Evolutionary conservation across 148 eudicot species (phyloP).

Genomic region (Silene uniflora): DNA sequence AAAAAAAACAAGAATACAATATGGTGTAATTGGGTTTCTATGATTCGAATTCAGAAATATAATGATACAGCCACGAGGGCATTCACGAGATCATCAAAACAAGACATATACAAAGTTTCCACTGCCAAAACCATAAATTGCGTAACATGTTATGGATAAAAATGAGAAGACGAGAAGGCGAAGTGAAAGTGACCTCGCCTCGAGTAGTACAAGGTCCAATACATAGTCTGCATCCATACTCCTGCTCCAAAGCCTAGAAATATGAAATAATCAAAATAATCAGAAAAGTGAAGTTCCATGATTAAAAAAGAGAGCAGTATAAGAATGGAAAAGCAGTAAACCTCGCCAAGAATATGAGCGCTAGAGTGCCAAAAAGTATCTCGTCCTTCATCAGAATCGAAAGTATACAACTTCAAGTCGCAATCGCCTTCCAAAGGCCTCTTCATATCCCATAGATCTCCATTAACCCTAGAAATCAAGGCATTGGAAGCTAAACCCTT

Average conservation of each 20-base stretch:
- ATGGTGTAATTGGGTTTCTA: too few relatives aligned
- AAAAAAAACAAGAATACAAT: too few relatives aligned
- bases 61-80: background rate
- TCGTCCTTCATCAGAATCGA: constrained; percentile 80
- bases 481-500: constrained; percentile 81
- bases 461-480: constrained; percentile 67
- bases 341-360: constrained; percentile 98
- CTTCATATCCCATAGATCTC: constrained; percentile 82
- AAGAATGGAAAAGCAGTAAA: constrained; percentile 1
- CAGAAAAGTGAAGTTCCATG: too few relatives aligned
- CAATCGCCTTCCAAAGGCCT: constrained; percentile 88
- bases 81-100: background rate
- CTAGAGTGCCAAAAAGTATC: constrained; percentile 99
- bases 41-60: background rate
- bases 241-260: constrained; percentile 69
- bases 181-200: constrained; percentile 62
- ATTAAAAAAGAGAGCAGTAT: too few relatives aligned
- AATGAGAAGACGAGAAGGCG: background rate
- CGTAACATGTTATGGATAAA: background rate
- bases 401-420: constrained; percentile 60
- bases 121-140: background rate
- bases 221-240: constrained; percentile 88
- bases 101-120: background rate
- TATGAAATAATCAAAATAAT: background rate
- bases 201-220: constrained; percentile 98